Percentiles rank a stretch among this genome's conserved stretches.
Evolutionary conservation across 345 rosid genomes (phyloP).

Genomic region (Pistacia vera): DNA sequence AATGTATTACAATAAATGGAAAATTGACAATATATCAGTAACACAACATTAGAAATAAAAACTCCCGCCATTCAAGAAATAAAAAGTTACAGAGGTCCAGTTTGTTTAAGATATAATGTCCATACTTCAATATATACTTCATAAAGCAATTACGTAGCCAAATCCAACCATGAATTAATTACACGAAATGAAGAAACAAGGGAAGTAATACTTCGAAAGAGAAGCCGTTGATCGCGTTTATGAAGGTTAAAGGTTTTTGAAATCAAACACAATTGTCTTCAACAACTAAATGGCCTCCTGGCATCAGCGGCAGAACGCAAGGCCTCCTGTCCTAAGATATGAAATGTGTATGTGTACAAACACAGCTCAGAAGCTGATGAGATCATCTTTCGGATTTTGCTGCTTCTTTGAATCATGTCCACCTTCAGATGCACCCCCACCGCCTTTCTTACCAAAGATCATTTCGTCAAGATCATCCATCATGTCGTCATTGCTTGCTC

Average conservation of each 20-base stretch:
- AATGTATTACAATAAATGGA: too few species aligned
- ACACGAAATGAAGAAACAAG: constrained; percentile 20
- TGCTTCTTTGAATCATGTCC: constrained; percentile 58
- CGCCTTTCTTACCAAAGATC: constrained; percentile 88
- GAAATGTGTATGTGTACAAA: neutral
- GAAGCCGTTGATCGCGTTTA: constrained; percentile 6
- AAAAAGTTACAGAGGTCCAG: neutral
- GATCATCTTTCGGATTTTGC: constrained; percentile 74
- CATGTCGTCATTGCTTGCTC: constrained; percentile 75
- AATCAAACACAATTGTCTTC: constrained; percentile 13
- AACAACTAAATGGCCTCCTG: constrained; percentile 15
- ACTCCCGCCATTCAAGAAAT: neutral
- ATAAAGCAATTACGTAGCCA: constrained; percentile 10
- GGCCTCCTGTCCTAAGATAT: constrained; percentile 13
- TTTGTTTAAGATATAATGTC: neutral
- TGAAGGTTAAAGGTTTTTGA: neutral
- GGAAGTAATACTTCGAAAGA: neutral
- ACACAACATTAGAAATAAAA: neutral
- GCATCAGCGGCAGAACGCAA: neutral
- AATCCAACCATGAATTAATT: constrained; percentile 27
- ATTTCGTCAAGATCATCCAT: constrained; percentile 98
- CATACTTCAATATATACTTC: constrained; percentile 4
- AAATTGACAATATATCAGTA: too few species aligned
- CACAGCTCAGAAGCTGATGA: constrained; percentile 59
- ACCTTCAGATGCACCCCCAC: constrained; percentile 54